phyloP scores from a whole-genome alignment of 768 basidiomycete species.

The Arthromyces matolae region DNA sequence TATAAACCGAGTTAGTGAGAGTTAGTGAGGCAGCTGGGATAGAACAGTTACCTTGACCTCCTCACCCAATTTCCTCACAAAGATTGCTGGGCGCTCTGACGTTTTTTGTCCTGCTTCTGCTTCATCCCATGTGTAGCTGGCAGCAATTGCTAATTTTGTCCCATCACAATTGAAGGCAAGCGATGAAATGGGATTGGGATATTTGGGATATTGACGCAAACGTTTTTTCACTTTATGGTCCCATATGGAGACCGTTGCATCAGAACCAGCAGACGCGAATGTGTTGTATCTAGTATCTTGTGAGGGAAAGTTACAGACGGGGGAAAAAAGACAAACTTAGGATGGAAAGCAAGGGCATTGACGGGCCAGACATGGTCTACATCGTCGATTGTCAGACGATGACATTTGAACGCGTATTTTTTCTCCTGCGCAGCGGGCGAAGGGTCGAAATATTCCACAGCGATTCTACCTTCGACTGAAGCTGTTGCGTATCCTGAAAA shows the following conservation, averaged over 20 bases:
- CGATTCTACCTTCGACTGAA: constrained; percentile 93
- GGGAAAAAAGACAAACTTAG: constrained; percentile 45
- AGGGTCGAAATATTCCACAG: constrained; percentile 95
- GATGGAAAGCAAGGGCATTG: constrained; percentile 93
- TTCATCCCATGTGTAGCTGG: constrained; percentile 89
- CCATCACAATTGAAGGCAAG: constrained; percentile 85
- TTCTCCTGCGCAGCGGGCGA: constrained; percentile 69
- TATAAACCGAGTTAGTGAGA: not conserved
- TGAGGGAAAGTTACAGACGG: not conserved
- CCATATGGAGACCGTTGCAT: constrained; percentile 94
- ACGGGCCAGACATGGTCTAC: constrained; percentile 97
- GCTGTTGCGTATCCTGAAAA: constrained; percentile 82
- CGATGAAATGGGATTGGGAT: constrained; percentile 67
- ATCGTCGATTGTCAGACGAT: constrained; percentile 84
- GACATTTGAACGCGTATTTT: constrained; percentile 97
- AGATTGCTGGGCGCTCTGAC: constrained; percentile 58
- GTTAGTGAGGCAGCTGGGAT: too few species aligned
- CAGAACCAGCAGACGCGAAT: constrained; percentile 93
- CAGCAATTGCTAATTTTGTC: constrained; percentile 74
- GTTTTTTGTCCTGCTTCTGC: constrained; percentile 70
- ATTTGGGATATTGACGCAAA: constrained; percentile 85
- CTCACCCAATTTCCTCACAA: constrained; percentile 63
- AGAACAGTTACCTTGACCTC: constrained; percentile 60
- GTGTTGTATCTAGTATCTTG: constrained; percentile 68
- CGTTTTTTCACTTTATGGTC: constrained; percentile 97